Conservation (phyloP, 257 asterid genomes). For the Rauvolfia tetraphylla region DNA sequence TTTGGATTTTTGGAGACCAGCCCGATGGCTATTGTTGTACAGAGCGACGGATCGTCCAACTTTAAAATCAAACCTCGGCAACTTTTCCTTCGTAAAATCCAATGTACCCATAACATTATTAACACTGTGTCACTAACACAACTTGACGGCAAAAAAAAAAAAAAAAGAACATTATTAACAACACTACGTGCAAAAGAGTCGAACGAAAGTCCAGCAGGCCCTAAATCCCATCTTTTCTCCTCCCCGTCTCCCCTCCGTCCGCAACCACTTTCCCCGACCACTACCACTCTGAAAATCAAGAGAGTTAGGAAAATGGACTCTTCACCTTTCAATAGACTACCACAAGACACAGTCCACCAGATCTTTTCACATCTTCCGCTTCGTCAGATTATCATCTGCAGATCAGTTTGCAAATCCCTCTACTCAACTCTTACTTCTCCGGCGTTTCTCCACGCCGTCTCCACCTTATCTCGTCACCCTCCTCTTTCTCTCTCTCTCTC, state of each 20-base stretch:
- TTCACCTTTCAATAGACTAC: constrained; percentile 69
- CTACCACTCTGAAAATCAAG: not conserved
- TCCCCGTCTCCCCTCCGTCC: not conserved
- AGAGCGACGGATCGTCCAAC: not conserved
- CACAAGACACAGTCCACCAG: constrained; percentile 79
- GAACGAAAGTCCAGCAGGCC: not conserved
- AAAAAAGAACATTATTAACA: no score
- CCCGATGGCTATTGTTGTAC: not conserved
- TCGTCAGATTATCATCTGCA: constrained; percentile 65
- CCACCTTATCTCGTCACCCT: constrained; percentile 42
- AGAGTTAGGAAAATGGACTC: constrained; percentile 49
- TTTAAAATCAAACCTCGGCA: not conserved
- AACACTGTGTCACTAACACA: no score
- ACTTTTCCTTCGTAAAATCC: not conserved
- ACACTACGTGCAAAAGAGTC: not conserved
- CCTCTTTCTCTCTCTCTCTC: constrained; percentile 41
- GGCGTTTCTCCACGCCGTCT: constrained; percentile 66
- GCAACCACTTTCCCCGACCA: not conserved
- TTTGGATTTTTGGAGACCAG: no score
- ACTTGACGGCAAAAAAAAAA: no score
- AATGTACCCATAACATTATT: not conserved
- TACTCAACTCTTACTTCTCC: constrained; percentile 56
- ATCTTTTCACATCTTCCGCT: constrained; percentile 74
- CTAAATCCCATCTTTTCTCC: not conserved
- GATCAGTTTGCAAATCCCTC: constrained; percentile 68